These are phyloP conservation scores for Calcarisporium arbuscula DNA, from an alignment of 2,329 filamentous ascomycete genomes.

Conservation along the genomic window DNA sequence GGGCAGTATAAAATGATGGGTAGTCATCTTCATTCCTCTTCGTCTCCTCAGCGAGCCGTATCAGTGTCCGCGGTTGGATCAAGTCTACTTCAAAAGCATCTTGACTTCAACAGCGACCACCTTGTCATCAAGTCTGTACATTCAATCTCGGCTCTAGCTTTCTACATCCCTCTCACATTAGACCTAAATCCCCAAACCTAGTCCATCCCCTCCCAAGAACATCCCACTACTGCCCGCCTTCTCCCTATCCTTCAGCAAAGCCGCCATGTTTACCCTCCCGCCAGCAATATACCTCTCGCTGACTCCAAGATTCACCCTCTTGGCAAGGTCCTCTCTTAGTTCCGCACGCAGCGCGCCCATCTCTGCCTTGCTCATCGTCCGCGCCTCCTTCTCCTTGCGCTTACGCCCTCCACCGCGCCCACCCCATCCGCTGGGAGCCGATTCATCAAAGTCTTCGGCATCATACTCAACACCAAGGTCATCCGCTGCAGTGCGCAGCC, in stretches of 20 bases:
- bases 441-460: conserved; percentile 79
- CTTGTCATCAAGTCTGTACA: not conserved
- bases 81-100: too few relatives aligned
- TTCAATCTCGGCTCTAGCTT: not conserved
- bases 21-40: too few relatives aligned
- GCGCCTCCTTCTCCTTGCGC: conserved; percentile 66
- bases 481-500: conserved; percentile 77
- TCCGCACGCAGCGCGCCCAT: conserved; percentile 64
- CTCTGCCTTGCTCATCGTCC: conserved; percentile 65
- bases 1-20: too few relatives aligned
- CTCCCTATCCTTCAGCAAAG: conserved; percentile 57
- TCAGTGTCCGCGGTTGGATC: too few relatives aligned
- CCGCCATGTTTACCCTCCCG: conserved; percentile 76
- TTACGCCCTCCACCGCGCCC: conserved; percentile 68
- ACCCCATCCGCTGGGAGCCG: conserved; percentile 55
- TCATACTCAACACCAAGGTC: conserved; percentile 94
- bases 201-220: conserved; percentile 35
- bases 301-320: conserved; percentile 79
- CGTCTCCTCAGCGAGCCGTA: too few relatives aligned
- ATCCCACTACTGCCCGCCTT: conserved; percentile 30
- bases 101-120: not conserved
- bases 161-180: conserved; percentile 13
- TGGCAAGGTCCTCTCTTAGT: conserved; percentile 61
- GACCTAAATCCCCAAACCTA: conserved; percentile 24
- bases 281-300: conserved; percentile 80